These are phyloP conservation scores for Nemania sp. DNA, from an alignment of 2,329 filamentous ascomycete species.

Conservation along the genomic window DNA sequence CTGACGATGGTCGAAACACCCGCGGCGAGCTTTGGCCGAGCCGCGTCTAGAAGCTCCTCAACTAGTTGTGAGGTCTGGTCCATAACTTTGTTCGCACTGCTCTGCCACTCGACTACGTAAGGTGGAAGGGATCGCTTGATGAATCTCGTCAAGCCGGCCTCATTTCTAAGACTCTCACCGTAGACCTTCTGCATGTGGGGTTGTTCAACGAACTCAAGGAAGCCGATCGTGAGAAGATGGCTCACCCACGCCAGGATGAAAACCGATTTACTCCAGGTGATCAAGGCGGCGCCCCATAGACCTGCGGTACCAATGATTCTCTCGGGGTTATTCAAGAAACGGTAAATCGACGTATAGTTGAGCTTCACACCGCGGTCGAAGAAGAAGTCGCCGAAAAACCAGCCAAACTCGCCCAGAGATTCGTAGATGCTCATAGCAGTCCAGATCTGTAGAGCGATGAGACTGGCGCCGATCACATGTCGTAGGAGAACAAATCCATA, in stretches of 20 bases:
- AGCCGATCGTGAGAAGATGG: conserved; percentile 82
- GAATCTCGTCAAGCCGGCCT: conserved; percentile 91
- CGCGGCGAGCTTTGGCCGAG: conserved; percentile 81
- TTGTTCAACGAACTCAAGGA: conserved; percentile 91
- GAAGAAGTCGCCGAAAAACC: conserved; percentile 99
- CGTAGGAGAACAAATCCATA: conserved; percentile 85
- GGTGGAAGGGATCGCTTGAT: conserved; percentile 84
- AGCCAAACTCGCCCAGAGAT: conserved; percentile 94
- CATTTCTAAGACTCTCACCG: conserved; percentile 77
- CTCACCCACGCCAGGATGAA: conserved; percentile 85
- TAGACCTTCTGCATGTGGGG: conserved; percentile 99
- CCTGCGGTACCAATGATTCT: conserved; percentile 90
- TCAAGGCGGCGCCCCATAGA: conserved; percentile 92
- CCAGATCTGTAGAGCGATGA: conserved; percentile 90
- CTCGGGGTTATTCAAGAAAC: conserved; percentile 97
- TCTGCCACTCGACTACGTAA: conserved; percentile 80
- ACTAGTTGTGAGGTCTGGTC: conserved; percentile 87
- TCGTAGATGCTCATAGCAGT: conserved; percentile 92
- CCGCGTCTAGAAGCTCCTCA: conserved; percentile 85
- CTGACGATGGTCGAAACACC: conserved; percentile 86
- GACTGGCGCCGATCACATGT: conserved; percentile 79
- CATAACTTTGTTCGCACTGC: conserved; percentile 84
- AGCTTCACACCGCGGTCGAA: conserved; percentile 87
- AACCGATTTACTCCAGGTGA: conserved; percentile 86
- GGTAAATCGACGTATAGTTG: conserved; percentile 96